Percentiles rank a stretch among this genome's conserved stretches.
Conservation (phyloP, 768 basidiomycete genomes). For the Naganishia randhawae region DNA sequence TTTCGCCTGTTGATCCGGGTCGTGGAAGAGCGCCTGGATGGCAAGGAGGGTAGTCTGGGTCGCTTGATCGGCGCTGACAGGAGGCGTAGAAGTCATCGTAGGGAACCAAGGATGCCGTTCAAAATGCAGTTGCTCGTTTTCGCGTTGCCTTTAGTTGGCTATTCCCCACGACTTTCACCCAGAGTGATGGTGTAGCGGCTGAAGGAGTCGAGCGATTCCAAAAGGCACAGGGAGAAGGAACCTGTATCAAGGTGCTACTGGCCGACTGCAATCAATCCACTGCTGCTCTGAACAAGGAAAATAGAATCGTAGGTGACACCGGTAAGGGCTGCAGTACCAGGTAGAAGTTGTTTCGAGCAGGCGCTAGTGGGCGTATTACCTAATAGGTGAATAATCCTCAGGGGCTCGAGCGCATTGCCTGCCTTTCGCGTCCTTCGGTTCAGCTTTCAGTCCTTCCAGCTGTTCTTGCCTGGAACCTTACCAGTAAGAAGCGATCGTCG, state of each 20-base stretch:
- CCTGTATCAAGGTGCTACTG: not conserved
- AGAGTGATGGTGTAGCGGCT: not conserved
- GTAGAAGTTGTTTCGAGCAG: conserved; percentile 4
- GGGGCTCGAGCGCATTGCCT: not conserved
- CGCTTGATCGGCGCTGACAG: conserved; percentile 14
- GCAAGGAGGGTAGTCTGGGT: conserved; percentile 45
- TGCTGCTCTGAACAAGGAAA: not conserved
- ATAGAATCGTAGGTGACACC: not conserved
- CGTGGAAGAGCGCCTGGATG: conserved; percentile 51
- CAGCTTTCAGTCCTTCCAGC: too few relatives aligned
- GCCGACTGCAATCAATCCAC: not conserved
- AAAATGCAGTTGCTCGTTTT: not conserved
- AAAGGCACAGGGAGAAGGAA: not conserved
- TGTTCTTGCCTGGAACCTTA: too few relatives aligned
- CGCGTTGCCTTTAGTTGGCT: not conserved
- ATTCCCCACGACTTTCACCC: not conserved
- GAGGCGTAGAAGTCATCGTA: conserved; percentile 14
- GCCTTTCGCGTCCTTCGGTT: too few relatives aligned
- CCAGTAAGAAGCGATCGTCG: too few relatives aligned
- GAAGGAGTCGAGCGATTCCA: not conserved
- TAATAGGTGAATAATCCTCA: not conserved
- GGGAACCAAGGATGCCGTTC: not conserved
- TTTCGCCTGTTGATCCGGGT: conserved; percentile 74
- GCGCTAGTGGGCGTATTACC: not conserved
- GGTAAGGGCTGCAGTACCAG: too few relatives aligned